Base-by-base conservation (phyloP, 192 early-diverging fungal genomes). In the Backusella parvicylindrica region DNA sequence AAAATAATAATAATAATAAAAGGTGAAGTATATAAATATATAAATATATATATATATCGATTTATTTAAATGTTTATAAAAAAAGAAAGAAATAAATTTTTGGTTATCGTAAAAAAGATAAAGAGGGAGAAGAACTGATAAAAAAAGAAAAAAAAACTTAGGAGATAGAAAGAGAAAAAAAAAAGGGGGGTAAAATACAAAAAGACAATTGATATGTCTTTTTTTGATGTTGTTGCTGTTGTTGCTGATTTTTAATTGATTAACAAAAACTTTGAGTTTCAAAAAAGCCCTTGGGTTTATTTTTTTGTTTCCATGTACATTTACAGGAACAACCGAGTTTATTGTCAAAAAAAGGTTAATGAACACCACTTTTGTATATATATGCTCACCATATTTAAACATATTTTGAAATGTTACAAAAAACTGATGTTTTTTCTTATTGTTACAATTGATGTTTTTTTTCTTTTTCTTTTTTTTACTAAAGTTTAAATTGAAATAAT, bases 111-210 rank as follows among this genome's bases (percentile, higher is more conserved):
- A 68, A 30, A 28, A 26, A 70, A 64, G 15, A 64, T 35, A 73
- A 41, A 76, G 69, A 75, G 63, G 38, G 74, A 71, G 33, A 73
- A 70, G 50, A n/a, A 69, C 50, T 47, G 49, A 18, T 21, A 70
- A 35, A 31, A 70, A 35, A 31, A 47, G 37, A 50, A 26, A 47
- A 35, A 47, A 32, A 37, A 53, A 64, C 76, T 53, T 33, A 47
- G 76, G 65, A 79, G 47, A 68, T 75, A 49, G 63, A 60, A 73
- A 49, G 78, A 68, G 49, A 75, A 74, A 79, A 43, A 70, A 74
- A 35, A 75, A 73, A 75, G 38, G 50, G 13, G 32, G n/a, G 64
- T 35, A 30, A 33, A 60, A 28, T 18, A 43, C 0, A 47, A 41
- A 66, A 53, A 40, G 38, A 40, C 38, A 40, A 40, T 40, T 11